A percentile compares a stretch with the other conserved stretches of the same genome.
These are phyloP conservation scores for Spizellomyces sp. DNA, from an alignment of 192 early-diverging fungal species.

Conservation along the genomic window DNA sequence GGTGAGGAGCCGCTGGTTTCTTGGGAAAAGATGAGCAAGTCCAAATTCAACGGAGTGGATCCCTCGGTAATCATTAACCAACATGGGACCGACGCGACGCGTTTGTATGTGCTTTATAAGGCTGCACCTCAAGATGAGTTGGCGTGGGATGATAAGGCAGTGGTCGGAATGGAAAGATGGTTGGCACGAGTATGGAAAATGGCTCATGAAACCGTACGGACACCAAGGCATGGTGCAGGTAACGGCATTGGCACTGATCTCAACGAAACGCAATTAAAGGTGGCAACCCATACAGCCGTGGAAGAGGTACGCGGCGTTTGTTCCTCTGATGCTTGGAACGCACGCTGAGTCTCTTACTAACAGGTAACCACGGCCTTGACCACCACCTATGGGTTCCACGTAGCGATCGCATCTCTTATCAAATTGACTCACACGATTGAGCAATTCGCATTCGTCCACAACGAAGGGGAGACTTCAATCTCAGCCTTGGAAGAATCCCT, in stretches of 20 bases:
- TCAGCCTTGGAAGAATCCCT: constrained; percentile 5
- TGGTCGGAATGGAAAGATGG: constrained; percentile 93
- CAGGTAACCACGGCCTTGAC: not conserved
- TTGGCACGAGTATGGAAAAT: constrained; percentile 63
- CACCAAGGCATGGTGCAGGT: too few species aligned
- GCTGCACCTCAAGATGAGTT: constrained; percentile 88
- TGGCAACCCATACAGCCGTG: constrained; percentile 53
- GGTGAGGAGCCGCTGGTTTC: constrained; percentile 58
- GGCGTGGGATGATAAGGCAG: constrained; percentile 88
- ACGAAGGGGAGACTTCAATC: not conserved
- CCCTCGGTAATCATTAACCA: constrained; percentile 64
- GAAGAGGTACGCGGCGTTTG: constrained; percentile 55
- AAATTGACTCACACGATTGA: constrained; percentile 68
- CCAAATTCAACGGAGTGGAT: constrained; percentile 93
- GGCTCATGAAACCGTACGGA: constrained; percentile 34
- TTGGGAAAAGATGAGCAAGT: constrained; percentile 97
- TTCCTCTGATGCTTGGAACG: constrained; percentile 42
- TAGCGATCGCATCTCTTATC: constrained; percentile 82
- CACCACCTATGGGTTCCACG: constrained; percentile 68
- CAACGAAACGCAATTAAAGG: constrained; percentile 19
- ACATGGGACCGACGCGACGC: constrained; percentile 82
- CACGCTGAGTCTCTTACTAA: not conserved
- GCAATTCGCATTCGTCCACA: not conserved
- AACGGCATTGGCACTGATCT: too few species aligned
- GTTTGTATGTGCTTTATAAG: constrained; percentile 84